Base-by-base conservation (phyloP, 106 monocot species). In the Chionographis japonica region DNA sequence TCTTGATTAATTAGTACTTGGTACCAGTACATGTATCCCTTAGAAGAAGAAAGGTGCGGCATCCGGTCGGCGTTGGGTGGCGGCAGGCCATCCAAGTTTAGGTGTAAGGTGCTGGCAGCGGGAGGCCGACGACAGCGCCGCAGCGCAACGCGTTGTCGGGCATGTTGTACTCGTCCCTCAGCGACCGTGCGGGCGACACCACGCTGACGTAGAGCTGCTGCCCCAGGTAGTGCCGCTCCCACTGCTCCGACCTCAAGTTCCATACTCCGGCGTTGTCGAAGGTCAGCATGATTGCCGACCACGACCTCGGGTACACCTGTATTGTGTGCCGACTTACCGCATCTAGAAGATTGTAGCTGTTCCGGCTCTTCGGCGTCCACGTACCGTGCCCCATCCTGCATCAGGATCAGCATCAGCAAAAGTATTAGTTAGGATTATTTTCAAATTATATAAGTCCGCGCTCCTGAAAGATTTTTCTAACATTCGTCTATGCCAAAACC, bases 211-310 rank as follows among this genome's bases (percentile, higher is more conserved):
- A 85, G 55, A 85, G 60, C 70, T 85, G 73, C 49, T 85, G 84
- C 12, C 84, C 84, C 10, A 85, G 69, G 69, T 80, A 85, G 10
- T 60, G 76, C 72, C 66, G 77, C 52, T 84, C 88, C 80, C 67
- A 62, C 2, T 72, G 19, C 80, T 78, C 71, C 17, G 88, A 84
- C 57, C 88, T 42, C 17, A 88, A 56, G 68, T 81, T 88, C 88
- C 88, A 88, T 77, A 88, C 75, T 2, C 88, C 88, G 63, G 75
- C 70, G 64, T 88, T 83, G 78, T 88, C 88, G 62, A 84, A 81
- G 3, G 84, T 81, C 38, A 80, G 63, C 80, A 81, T 50, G 62
- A 88, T 77, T n/a, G 88, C 84, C 54, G 88, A 27, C 88, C 88
- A 88, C 37, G 84, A 84, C 38, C 56, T 67, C 12, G 70, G 80